Evolutionary conservation across 2,329 filamentous ascomycete species (phyloP).

Genomic region (Mycosphaerelloides madeirae): DNA sequence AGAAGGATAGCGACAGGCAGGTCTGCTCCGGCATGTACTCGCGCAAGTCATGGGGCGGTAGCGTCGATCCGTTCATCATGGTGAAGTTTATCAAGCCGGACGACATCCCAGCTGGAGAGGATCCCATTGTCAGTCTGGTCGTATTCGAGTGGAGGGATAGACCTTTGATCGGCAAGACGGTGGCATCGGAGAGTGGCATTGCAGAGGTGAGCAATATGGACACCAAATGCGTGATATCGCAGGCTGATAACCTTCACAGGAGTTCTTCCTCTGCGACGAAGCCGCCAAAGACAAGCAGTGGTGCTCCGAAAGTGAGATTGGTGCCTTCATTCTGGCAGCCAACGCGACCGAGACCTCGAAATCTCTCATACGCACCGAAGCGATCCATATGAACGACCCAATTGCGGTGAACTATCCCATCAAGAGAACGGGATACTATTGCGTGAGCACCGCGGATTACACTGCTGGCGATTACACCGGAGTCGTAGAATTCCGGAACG

Average conservation of each 20-base stretch:
- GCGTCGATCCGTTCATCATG: conserved; percentile 81
- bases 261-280: conserved; percentile 71
- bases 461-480: conserved; percentile 61
- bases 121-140: conserved; percentile 75
- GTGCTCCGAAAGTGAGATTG: conserved; percentile 73
- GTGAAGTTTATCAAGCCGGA: conserved; percentile 67
- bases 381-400: conserved; percentile 74
- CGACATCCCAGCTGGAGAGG: conserved; percentile 53
- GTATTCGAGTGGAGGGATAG: conserved; percentile 95
- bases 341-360: conserved; percentile 69
- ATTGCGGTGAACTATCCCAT: conserved; percentile 74
- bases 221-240: background rate
- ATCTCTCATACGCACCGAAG: conserved; percentile 70
- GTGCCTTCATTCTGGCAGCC: conserved; percentile 74
- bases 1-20: conserved; percentile 71
- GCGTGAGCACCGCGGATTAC: conserved; percentile 73
- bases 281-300: conserved; percentile 62
- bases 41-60: conserved; percentile 79
- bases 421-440: conserved; percentile 92
- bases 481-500: conserved; percentile 87
- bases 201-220: conserved; percentile 1
- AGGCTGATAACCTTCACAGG: conserved; percentile 38
- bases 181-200: conserved; percentile 36
- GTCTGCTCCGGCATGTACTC: conserved; percentile 94
- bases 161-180: conserved; percentile 66